Evolutionary conservation across 73 alveolate genomes (phyloP).

Genomic region (Symbiodinium natans): DNA sequence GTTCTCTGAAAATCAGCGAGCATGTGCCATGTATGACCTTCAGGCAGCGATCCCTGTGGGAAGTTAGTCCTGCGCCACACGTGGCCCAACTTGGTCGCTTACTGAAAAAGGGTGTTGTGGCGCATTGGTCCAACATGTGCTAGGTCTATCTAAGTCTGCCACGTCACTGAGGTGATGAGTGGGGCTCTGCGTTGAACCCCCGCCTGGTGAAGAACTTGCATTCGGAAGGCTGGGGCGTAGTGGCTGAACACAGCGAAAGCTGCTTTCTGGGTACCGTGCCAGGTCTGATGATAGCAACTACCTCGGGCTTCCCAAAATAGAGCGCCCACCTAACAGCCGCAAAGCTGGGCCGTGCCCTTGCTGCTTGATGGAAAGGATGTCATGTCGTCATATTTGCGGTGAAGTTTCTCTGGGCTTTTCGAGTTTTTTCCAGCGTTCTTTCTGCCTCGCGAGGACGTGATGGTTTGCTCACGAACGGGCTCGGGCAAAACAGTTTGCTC

Average conservation of each 20-base stretch:
- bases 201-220: not conserved
- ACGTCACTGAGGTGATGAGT: not conserved
- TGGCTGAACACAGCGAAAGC: too few species aligned
- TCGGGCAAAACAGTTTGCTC: not conserved
- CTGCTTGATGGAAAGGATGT: conserved; percentile 31
- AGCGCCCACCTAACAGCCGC: not conserved
- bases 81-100: conserved; percentile 2
- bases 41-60: conserved; percentile 42
- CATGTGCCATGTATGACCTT: too few species aligned
- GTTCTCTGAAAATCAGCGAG: too few species aligned
- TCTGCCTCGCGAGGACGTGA: conserved; percentile 39
- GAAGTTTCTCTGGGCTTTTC: too few species aligned
- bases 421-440: too few species aligned
- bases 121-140: not conserved
- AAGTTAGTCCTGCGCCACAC: conserved; percentile 43
- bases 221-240: not conserved
- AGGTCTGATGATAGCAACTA: conserved; percentile 27
- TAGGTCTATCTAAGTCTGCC: too few species aligned
- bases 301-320: too few species aligned
- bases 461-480: conserved; percentile 81
- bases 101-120: not conserved
- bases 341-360: conserved; percentile 82
- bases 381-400: too few species aligned
- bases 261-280: too few species aligned
- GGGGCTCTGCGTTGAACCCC: not conserved